Base-by-base conservation (phyloP, 768 basidiomycete species). In the Boletales sp. region DNA sequence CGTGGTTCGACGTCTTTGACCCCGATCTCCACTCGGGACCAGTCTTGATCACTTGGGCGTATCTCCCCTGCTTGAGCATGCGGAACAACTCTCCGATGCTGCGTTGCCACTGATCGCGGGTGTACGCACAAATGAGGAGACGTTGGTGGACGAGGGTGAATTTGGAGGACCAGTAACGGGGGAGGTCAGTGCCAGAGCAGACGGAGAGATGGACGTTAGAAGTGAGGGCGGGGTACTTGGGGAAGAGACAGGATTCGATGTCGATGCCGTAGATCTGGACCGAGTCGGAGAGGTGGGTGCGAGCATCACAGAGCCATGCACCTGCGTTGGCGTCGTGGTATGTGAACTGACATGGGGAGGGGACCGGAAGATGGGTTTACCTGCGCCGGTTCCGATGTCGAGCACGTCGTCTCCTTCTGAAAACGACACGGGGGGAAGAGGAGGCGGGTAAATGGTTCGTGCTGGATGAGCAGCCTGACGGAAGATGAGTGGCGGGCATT, bases 141-240 rank as follows among this genome's bases (percentile, higher is more conserved):
- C 66, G 57, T 15, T 71, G 70, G 43, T 69, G 59, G 43, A 71
- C 56, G 24, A 71, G 53, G 5, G 27, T 53, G 55, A 69, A 71
- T 14, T 55, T 59, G 31, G 47, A 56, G 8, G 59, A 43, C 70
- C 67, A 69, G 27, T 64, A 58, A 8, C 30, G 45, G 1, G 69
- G 70, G 1, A 71, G 58, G 1, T 15, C 18, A 7, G 54, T 59
- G 2, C 45, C 50, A 1, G 57, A 59, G n/a, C 48, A 42, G 2
- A 55, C 44, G 15, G 58, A 55, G 24, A 55, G 47, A 30, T 59
- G 57, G 4, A 34, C 21, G 10, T 59, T 59, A 0, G 46, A 36
- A 18, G 45, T 34, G 3, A 24, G 47, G 17, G 6, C 17, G 1
- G 45, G 12, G 13, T 52, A 52, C 12, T 21, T 14, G 1, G 55